Conservation (phyloP, 2,329 filamentous ascomycete species). For the Aspergillus oerlinghausenensis region DNA sequence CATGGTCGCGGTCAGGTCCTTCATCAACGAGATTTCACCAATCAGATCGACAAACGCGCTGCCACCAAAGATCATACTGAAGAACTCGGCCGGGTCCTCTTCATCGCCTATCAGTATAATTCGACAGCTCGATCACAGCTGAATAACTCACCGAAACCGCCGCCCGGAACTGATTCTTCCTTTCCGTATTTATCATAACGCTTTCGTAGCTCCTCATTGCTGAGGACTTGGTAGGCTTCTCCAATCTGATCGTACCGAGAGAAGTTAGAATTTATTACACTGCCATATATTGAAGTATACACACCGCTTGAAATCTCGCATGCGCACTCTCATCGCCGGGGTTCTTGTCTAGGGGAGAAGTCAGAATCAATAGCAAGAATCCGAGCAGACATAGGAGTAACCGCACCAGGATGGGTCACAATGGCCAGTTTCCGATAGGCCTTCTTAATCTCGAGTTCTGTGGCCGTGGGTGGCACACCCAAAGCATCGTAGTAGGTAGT, state of each 20-base stretch:
- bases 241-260: constrained; percentile 48
- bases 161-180: constrained; percentile 82
- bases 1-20: constrained; percentile 96
- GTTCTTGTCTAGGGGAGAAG: constrained; percentile 72
- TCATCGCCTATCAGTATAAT: constrained; percentile 8
- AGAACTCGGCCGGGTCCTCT: constrained; percentile 94
- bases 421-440: constrained; percentile 94
- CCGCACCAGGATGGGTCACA: constrained; percentile 77
- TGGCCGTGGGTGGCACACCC: constrained; percentile 77
- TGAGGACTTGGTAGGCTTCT: constrained; percentile 73
- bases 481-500: constrained; percentile 85
- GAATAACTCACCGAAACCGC: constrained; percentile 69
- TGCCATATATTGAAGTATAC: constrained; percentile 10
- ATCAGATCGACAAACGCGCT: constrained; percentile 96
- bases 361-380: constrained; percentile 17
- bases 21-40: constrained; percentile 97
- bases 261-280: constrained; percentile 9
- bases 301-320: constrained; percentile 85
- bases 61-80: constrained; percentile 95
- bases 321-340: constrained; percentile 91
- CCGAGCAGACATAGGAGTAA: neutral
- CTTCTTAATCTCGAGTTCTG: constrained; percentile 93
- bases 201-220: constrained; percentile 77
- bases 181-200: constrained; percentile 98
- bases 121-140: neutral